Evolutionary conservation across 202 grass and related monocot genomes (phyloP), one percentile per base, ranked within the genome.

Genomic region (Saccharum hybrid): DNA sequence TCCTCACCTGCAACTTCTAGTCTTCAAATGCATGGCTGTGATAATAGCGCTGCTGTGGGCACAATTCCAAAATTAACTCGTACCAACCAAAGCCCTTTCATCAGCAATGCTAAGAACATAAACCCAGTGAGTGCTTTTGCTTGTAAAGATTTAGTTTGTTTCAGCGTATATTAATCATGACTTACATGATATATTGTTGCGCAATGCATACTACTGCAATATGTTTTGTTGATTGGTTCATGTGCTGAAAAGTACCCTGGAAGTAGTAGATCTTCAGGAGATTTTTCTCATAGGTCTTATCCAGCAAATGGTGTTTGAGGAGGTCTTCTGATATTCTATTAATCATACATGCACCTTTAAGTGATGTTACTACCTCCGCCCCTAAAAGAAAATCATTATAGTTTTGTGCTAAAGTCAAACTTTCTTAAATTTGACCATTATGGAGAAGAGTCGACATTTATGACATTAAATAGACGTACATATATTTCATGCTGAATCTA

Each of bases 71-170:
- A 48, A 52, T 56, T 59, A 78, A 46, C 73, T 78, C 19, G 57
- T 76, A 64, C 54, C 19, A 34, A 71, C 66, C 48, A 63, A 81
- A 65, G 38, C 63, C 81, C 75, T 76, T 90, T 74, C 64, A 61
- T 56, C 41, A 43, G 86, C 15, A 76, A 89, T 49, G 46, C 83
- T 28, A 54, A 63, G 23, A 79, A 46, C 9, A 71, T 80, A 76
- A 75, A 87, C 19, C 52, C 84, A 3, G 88, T 90, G 45, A 90
- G 88, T 87, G 23, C 63, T 75, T 83, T 63, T 69, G 33, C 79
- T 65, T 69, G 8, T 62, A 51, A 1, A 78, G 72, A 30, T 26
- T 33, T 69, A 75, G 16, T 78, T 63, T 75, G 18, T 36, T 77
- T 38, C 60, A 26, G 19, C 36, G 2, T 40, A 83, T 73, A 75